Base-by-base conservation (phyloP, 2,329 filamentous ascomycete species). In the Penicillium sp. region DNA sequence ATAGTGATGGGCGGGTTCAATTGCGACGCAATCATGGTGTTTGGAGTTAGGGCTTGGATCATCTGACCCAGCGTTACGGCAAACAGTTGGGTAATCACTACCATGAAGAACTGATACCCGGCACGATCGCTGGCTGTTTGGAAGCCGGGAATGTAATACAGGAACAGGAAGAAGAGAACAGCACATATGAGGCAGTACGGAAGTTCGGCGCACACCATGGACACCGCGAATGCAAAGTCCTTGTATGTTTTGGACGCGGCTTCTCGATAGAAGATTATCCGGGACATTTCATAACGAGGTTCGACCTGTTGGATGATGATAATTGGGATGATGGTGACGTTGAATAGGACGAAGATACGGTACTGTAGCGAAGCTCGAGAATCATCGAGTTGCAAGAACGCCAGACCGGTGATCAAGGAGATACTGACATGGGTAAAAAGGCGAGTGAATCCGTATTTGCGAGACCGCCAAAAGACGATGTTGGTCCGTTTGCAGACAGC, bases 311-410 rank as follows among this genome's bases (percentile, higher is more conserved):
- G 88, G 60, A 96, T 87, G 75, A 96, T 92, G 31, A 96, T 83
- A 1, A 91, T 91, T 0, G 92, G 92, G 29, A 97, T 83, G 23
- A 96, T 91, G 0, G 91, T 80, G 56, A 93, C 87, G 75, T 96
- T 92, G 85, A 97, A 97, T 75, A 95, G 91, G 76, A 94, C 87
- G 77, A 97, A 97, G 65, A 97, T 86, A 63, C 90, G 89, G 81
- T 95, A 91, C 76, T 97, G 93, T 5, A 97, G 84, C 1, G 90
- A 91, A 1, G 89, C 81, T 9, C 90, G 86, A 2, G 90, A 92
- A 70, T 93, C 79, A 72, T 94, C 88, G 8, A 96, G 86, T 64
- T 92, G 86, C 52, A 96, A 82, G 75, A 90, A 97, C 38, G 90
- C 90, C 13, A 96, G 83, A 68, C 93, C 93, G 0, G 90, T 92